Evolutionary conservation across 108 stramenopile species (phyloP), one percentile per base, ranked within the genome.

Genomic region (Fragilariopsis cylindrus): DNA sequence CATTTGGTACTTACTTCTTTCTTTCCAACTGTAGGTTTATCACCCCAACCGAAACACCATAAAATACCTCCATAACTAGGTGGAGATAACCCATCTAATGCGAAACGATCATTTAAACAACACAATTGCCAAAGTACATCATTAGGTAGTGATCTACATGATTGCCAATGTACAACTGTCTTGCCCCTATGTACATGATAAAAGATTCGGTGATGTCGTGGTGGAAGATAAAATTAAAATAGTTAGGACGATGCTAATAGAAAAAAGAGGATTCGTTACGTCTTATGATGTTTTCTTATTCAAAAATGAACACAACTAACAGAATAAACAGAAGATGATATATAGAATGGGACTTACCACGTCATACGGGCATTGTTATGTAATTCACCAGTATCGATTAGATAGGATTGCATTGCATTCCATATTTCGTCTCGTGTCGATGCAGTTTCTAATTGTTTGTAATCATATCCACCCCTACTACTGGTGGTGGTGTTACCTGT

Each of bases 301-400:
- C 30, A 30, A 30, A 30, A 30, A 30, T 30, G 11, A 4, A 56
- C n/a, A n/a, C n/a, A n/a, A n/a, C n/a, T n/a, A n/a, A n/a, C 7
- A 56, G 0, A 56, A 19, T 19, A 56, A 5, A 56, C 55, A 11
- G 9, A 18, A 6, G 7, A 56, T 5, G 19, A 9, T 11, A 19
- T 19, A 56, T 19, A 19, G 18, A 56, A 56, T 19, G 9, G 18
- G 4, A 47, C 65, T 41, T 43, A 65, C 92, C 92, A 93, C 4
- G 87, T 89, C 92, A 93, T 93, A 13, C 92, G 75, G 4, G 87
- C 87, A 81, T 93, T 90, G 75, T 93, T 93, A 71, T 93, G 92
- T 12, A 93, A 64, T 73, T 93, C 90, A 11, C 92, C 92, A 3
- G 88, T 87, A 5, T 62, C 55, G 3, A 86, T 79, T 21, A 93